Percentiles rank a stretch among this genome's conserved stretches.
phyloP scores from a whole-genome alignment of 352 stramenopile species.

The Phytopythium helicoides region DNA sequence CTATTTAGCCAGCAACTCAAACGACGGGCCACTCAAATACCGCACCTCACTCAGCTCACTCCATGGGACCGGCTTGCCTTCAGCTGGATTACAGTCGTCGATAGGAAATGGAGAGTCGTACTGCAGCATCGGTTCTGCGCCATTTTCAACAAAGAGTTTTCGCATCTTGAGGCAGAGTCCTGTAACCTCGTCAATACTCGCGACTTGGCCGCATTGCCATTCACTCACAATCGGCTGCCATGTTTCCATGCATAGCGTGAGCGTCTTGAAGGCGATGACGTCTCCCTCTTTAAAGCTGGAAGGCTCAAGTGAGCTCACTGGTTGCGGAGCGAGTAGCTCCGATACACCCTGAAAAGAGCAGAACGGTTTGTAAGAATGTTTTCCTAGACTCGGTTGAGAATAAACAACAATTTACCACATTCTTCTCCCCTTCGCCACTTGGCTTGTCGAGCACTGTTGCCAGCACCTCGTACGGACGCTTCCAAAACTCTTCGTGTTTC shows the following conservation, averaged over 20 bases:
- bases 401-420: neutral
- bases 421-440: neutral
- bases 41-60: conserved; percentile 54
- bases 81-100: too few species aligned
- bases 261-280: conserved; percentile 70
- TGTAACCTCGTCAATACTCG: conserved; percentile 6
- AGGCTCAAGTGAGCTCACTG: neutral
- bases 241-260: conserved; percentile 74
- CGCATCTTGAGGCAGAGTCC: neutral
- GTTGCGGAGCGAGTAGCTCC: conserved; percentile 25
- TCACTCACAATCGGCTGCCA: conserved; percentile 70
- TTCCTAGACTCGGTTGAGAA: too few species aligned
- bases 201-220: conserved; percentile 57
- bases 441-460: conserved; percentile 49
- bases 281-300: conserved; percentile 37
- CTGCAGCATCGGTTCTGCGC: neutral
- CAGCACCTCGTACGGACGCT: conserved; percentile 77
- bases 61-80: conserved; percentile 1
- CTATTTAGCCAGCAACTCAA: conserved; percentile 15
- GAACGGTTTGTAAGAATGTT: too few species aligned
- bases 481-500: conserved; percentile 64
- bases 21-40: conserved; percentile 41
- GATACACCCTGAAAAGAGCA: conserved; percentile 28
- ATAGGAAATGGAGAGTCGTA: neutral
- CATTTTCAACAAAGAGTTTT: neutral